Conservation (phyloP, 73 alveolate species). For the Tetrahymena thermophila region DNA sequence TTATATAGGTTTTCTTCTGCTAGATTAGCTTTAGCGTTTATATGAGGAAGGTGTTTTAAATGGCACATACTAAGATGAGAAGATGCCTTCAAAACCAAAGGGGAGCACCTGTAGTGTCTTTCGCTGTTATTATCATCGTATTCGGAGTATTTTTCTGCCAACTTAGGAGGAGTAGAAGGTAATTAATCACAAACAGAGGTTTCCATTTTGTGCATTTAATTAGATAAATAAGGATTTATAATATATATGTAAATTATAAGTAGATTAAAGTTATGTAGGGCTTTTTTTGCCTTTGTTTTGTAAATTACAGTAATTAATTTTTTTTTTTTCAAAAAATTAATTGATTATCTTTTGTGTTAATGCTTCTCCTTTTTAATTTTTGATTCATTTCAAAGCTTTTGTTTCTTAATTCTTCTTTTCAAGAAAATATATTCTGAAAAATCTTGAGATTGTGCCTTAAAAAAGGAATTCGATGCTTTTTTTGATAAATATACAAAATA, state of each 20-base stretch:
- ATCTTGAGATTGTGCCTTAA: not conserved
- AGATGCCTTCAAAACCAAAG: not conserved
- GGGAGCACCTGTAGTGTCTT: not conserved
- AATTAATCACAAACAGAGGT: not conserved
- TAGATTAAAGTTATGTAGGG: not conserved
- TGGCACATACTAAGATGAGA: not conserved
- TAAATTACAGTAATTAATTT: not conserved
- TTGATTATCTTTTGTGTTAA: not conserved
- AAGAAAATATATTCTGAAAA: not conserved
- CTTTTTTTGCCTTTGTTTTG: not conserved
- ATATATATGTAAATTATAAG: not conserved
- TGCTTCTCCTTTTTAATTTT: not conserved
- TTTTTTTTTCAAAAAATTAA: not conserved
- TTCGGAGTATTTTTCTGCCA: not conserved
- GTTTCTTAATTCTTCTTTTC: not conserved
- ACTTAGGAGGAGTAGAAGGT: not conserved
- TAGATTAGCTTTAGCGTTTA: not conserved
- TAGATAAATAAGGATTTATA: not conserved
- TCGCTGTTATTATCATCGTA: not conserved
- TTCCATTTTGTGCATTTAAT: not conserved
- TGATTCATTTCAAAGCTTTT: not conserved
- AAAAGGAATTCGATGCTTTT: not conserved
- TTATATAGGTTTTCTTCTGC: not conserved
- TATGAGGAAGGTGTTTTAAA: not conserved
- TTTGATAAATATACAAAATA: too few relatives aligned